Evolutionary conservation across 2,329 filamentous ascomycete genomes (phyloP).

Genomic region (Ophiostoma pallidulum): DNA sequence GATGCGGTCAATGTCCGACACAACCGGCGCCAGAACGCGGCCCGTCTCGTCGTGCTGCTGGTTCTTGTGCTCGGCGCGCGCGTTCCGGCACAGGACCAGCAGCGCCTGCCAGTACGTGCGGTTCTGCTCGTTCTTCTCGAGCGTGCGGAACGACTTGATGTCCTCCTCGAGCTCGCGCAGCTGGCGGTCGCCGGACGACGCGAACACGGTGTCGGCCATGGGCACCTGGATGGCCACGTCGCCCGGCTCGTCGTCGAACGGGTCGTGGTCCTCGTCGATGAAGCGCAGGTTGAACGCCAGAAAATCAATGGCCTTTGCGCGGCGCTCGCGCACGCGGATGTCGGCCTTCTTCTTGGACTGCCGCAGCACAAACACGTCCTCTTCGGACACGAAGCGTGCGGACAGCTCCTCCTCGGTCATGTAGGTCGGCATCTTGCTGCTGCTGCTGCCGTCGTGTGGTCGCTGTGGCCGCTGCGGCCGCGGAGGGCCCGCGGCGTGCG

Average conservation of each 20-base stretch:
- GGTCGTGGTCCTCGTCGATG: slow-evolving; percentile 72
- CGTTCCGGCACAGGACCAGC: slow-evolving; percentile 71
- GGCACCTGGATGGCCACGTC: slow-evolving; percentile 67
- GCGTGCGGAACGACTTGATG: slow-evolving; percentile 65
- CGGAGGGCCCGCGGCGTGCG: slow-evolving; percentile 19
- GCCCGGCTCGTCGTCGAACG: slow-evolving; percentile 75
- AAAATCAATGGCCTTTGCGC: slow-evolving; percentile 88
- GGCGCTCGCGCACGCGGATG: slow-evolving; percentile 82
- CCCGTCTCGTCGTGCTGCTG: slow-evolving; percentile 45
- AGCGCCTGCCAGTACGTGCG: slow-evolving; percentile 89
- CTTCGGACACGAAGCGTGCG: slow-evolving; percentile 78
- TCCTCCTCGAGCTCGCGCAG: slow-evolving; percentile 71
- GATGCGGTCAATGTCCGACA: slow-evolving; percentile 79
- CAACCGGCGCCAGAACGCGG: slow-evolving; percentile 72
- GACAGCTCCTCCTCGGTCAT: slow-evolving; percentile 69
- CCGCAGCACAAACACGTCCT: slow-evolving; percentile 91
- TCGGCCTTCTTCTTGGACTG: slow-evolving; percentile 98
- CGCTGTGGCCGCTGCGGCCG: slow-evolving; percentile 15
- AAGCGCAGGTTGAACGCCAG: slow-evolving; percentile 84
- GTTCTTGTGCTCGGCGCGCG: slow-evolving; percentile 49
- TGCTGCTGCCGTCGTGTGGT: slow-evolving; percentile 10
- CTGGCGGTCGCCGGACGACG: slow-evolving; percentile 54
- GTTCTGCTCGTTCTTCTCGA: slow-evolving; percentile 72
- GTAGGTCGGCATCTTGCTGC: slow-evolving; percentile 11
- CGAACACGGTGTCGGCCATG: slow-evolving; percentile 71